These are phyloP conservation scores for Colletotrichum orbiculare DNA, from an alignment of 2,329 filamentous ascomycete species.

Conservation along the genomic window DNA sequence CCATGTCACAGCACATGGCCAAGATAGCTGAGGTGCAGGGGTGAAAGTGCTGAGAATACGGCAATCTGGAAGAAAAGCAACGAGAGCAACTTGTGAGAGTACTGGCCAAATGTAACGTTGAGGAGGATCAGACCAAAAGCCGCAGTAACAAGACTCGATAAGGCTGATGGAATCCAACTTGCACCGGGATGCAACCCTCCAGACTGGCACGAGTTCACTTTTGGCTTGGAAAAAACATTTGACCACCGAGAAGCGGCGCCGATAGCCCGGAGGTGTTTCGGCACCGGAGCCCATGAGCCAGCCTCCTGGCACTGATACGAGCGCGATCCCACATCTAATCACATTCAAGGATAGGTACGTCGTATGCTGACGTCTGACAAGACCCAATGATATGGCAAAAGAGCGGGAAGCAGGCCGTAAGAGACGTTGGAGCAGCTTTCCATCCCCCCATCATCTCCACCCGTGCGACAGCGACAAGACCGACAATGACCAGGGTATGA, in stretches of 20 bases:
- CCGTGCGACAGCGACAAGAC: too few species aligned
- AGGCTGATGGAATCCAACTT: slow-evolving; percentile 28
- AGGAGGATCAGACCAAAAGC: neutral
- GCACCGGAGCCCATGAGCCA: neutral
- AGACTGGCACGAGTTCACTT: neutral
- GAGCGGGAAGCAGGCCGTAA: too few species aligned
- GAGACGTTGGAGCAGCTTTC: too few species aligned
- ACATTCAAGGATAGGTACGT: too few species aligned
- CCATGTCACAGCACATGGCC: neutral
- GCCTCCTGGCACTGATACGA: neutral
- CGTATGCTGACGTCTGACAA: too few species aligned
- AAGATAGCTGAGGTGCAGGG: neutral
- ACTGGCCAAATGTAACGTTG: too few species aligned
- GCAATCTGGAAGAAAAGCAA: neutral
- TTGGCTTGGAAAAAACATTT: neutral
- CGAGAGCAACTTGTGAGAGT: neutral
- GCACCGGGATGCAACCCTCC: slow-evolving; percentile 22
- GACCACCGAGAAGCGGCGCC: neutral
- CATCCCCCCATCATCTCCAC: too few species aligned
- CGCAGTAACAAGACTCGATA: slow-evolving; percentile 1
- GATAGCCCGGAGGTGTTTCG: neutral
- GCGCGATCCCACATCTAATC: neutral
- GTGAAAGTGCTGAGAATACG: neutral
- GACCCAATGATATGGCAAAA: too few species aligned
- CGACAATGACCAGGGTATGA: too few species aligned